Evolutionary conservation across 495 filamentous ascomycete genomes (phyloP), one percentile per base, ranked within the genome.

Genomic region (Acidomyces sp.): DNA sequence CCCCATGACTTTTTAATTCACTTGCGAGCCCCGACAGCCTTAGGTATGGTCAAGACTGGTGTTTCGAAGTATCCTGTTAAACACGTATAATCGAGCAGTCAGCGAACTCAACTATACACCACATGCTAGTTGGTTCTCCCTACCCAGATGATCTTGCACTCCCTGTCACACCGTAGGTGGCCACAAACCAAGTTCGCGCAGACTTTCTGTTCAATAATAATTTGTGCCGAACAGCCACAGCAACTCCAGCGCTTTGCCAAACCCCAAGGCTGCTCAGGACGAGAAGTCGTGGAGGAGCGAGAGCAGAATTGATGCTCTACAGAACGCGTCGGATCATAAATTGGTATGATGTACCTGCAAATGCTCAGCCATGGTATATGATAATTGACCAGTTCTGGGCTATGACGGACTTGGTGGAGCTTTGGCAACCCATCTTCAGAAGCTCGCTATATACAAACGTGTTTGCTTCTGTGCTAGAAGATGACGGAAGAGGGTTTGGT

Each of bases 241-340:
- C 31, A 34, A 12, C 12, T 34, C 31, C 31, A 34, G 12, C 6
- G 9, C 31, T 34, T 34, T 18, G 20, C 20, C 31, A 12, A 34
- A 16, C 31, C 31, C 31, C 31, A 34, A 6, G 31, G 31, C 7
- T 34, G 31, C 31, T 34, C 31, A 15, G 31, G 16, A 7, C 31
- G 31, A 18, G 12, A 15, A 18, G 7, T 34, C 6, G 31, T 9
- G 7, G 6, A 12, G 16, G 6, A 18, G 6, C 6, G 6, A 16
- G 9, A 9, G 31, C 6, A 6, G 12, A 12, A 34, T 34, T 34
- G 31, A 34, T 34, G 7, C 9, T 15, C 7, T 6, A 18, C 6
- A 6, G 15, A 6, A 18, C 31, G 16, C 6, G 31, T 34, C 9
- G 31, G 31, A 18, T 34, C 31, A 18, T 9, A 34, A 16, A 6